These are phyloP conservation scores for Tuber umbilicatum DNA, from an alignment of 495 filamentous ascomycete species.

Conservation along the genomic window DNA sequence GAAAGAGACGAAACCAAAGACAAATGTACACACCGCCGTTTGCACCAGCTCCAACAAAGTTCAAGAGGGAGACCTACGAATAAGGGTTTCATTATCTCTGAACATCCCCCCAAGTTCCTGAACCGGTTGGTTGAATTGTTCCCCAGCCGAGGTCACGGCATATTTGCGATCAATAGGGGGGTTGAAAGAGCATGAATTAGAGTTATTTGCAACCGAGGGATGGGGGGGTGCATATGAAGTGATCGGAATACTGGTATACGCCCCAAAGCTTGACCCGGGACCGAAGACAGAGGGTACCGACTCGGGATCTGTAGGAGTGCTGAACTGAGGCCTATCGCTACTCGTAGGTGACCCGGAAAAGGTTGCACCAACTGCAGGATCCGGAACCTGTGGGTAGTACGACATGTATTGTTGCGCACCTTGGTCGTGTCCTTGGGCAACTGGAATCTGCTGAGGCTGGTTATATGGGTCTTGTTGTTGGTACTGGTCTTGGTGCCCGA, in stretches of 20 bases:
- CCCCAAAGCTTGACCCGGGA: slow-evolving; percentile 17
- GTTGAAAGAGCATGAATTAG: slow-evolving; percentile 30
- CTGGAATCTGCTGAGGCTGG: slow-evolving; percentile 14
- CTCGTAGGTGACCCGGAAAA: slow-evolving; percentile 21
- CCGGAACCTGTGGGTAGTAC: slow-evolving; percentile 28
- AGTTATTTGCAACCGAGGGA: neutral
- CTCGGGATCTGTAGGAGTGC: slow-evolving; percentile 17
- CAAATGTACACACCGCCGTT: slow-evolving; percentile 15
- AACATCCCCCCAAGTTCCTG: slow-evolving; percentile 22
- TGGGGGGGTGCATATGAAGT: slow-evolving; percentile 13
- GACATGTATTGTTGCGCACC: slow-evolving; percentile 22
- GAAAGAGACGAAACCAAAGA: slow-evolving; percentile 18
- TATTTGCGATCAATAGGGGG: slow-evolving; percentile 32
- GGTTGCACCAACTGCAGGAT: slow-evolving; percentile 12
- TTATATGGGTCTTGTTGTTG: slow-evolving; percentile 17
- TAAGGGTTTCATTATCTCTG: slow-evolving; percentile 26
- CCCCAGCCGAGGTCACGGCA: slow-evolving; percentile 23
- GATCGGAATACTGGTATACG: slow-evolving; percentile 6
- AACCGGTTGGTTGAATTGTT: slow-evolving; percentile 20
- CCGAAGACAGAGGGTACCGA: slow-evolving; percentile 25
- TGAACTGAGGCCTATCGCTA: slow-evolving; percentile 16
- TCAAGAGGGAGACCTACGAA: slow-evolving; percentile 40
- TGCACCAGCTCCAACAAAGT: slow-evolving; percentile 13
- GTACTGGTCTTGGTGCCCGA: slow-evolving; percentile 24
- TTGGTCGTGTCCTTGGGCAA: slow-evolving; percentile 20